Percentiles rank a stretch among this genome's conserved stretches.
These are phyloP conservation scores for Xylaria sp. DNA, from an alignment of 495 filamentous ascomycete genomes.

Conservation along the genomic window DNA sequence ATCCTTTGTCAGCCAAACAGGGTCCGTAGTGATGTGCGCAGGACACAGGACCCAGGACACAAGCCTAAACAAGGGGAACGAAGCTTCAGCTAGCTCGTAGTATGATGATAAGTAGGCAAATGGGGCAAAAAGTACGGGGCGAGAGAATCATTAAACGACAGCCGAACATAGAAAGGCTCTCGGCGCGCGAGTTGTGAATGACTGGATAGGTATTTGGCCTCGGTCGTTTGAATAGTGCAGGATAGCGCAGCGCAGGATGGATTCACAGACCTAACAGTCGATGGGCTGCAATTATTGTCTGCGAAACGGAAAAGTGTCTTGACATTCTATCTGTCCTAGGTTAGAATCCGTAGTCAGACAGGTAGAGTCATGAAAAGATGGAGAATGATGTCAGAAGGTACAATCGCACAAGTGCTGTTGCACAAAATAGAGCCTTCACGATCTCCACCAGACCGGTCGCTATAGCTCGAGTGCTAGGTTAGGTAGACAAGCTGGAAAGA, in stretches of 20 bases:
- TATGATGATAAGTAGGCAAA: neutral
- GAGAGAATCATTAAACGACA: neutral
- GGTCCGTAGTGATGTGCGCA: neutral
- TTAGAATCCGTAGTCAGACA: neutral
- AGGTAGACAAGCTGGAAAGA: neutral
- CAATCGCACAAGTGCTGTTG: conserved; percentile 1
- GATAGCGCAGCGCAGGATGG: neutral
- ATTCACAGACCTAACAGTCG: neutral
- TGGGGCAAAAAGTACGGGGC: neutral
- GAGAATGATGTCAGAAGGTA: conserved; percentile 29
- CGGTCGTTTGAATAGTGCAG: neutral
- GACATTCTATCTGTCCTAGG: neutral
- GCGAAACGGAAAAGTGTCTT: neutral
- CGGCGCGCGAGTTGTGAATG: neutral
- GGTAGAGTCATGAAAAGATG: conserved; percentile 28
- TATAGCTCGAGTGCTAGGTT: too few species aligned
- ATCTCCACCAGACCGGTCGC: conserved; percentile 20
- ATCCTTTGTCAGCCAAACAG: neutral
- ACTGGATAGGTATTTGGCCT: neutral
- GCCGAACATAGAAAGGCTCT: neutral
- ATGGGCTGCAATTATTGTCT: neutral
- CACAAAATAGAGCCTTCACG: conserved; percentile 23
- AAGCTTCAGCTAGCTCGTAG: neutral
- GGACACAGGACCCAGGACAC: too few species aligned
- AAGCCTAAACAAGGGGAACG: neutral